A percentile compares a stretch with the other conserved stretches of the same genome.
Conservation (phyloP, 495 filamentous ascomycete species). For the Hypoxylon crocopeplum region DNA sequence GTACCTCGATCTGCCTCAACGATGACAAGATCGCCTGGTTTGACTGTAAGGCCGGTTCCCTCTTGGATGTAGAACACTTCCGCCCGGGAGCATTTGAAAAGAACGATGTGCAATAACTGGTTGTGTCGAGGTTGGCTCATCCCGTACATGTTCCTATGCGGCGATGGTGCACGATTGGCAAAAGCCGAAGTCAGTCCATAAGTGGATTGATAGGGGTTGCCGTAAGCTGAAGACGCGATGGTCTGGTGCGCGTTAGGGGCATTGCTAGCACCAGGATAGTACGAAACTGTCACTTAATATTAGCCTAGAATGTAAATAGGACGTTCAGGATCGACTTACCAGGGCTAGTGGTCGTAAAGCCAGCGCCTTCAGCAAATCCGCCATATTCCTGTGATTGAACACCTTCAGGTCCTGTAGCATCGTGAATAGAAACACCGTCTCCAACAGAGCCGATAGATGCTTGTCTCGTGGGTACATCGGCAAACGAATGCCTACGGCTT, state of each 20-base stretch:
- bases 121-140: conserved; percentile 74
- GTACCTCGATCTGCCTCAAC: conserved; percentile 96
- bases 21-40: conserved; percentile 90
- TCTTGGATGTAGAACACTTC: conserved; percentile 98
- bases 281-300: conserved; percentile 52
- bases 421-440: conserved; percentile 57
- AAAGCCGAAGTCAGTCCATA: conserved; percentile 63
- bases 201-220: conserved; percentile 46
- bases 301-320: conserved; percentile 22
- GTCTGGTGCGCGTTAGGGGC: conserved; percentile 45
- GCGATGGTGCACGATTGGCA: conserved; percentile 58
- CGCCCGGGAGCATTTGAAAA: conserved; percentile 92
- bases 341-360: conserved; percentile 42
- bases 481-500: conserved; percentile 96
- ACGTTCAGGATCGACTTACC: conserved; percentile 38
- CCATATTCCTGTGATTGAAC: conserved; percentile 47
- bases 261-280: conserved; percentile 50
- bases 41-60: conserved; percentile 89
- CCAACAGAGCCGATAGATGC: conserved; percentile 69
- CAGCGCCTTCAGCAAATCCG: conserved; percentile 42
- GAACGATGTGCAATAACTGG: conserved; percentile 87
- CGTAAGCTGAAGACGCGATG: conserved; percentile 48
- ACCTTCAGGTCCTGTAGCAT: conserved; percentile 48
- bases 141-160: conserved; percentile 66
- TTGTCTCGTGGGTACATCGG: conserved; percentile 75